These are phyloP conservation scores for Phytopythium ostracodes DNA, from an alignment of 352 stramenopile species.

Conservation along the genomic window DNA sequence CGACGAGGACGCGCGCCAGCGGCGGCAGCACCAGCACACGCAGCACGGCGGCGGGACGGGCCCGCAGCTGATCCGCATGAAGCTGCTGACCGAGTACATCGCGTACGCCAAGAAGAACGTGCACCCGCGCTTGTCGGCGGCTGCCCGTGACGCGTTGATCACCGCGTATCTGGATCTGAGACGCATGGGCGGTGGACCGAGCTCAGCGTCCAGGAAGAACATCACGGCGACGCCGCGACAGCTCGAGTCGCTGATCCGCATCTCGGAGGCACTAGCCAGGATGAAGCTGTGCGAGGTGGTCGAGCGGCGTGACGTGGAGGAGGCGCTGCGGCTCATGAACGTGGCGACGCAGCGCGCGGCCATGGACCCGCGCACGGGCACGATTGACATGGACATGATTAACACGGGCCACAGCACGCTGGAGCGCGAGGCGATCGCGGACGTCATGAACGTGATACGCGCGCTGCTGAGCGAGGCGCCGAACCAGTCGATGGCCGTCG, in stretches of 20 bases:
- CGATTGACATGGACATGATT: constrained; percentile 99
- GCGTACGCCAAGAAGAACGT: constrained; percentile 93
- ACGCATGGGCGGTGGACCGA: constrained; percentile 55
- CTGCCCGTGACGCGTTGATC: constrained; percentile 89
- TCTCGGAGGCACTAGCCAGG: constrained; percentile 95
- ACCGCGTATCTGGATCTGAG: constrained; percentile 92
- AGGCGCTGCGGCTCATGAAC: constrained; percentile 97
- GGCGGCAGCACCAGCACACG: constrained; percentile 27
- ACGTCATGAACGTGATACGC: constrained; percentile 58
- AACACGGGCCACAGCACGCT: constrained; percentile 91
- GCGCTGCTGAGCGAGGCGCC: constrained; percentile 45
- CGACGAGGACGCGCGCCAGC: constrained; percentile 64
- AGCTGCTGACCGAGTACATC: constrained; percentile 94
- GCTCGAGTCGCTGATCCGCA: constrained; percentile 98
- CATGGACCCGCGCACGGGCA: constrained; percentile 96
- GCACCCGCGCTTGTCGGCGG: constrained; percentile 88
- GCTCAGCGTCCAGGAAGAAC: constrained; percentile 84
- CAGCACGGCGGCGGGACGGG: constrained; percentile 18
- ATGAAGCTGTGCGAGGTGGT: constrained; percentile 89
- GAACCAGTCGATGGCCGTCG: constrained; percentile 74
- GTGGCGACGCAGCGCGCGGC: constrained; percentile 96
- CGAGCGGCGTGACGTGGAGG: constrained; percentile 84
- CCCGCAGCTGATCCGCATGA: constrained; percentile 74
- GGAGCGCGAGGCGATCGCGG: constrained; percentile 79
- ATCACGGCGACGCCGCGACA: constrained; percentile 98